Percentiles rank a stretch among this genome's conserved stretches.
Evolutionary conservation across 768 basidiomycete species (phyloP).

Genomic region (Tylopilus felleus): DNA sequence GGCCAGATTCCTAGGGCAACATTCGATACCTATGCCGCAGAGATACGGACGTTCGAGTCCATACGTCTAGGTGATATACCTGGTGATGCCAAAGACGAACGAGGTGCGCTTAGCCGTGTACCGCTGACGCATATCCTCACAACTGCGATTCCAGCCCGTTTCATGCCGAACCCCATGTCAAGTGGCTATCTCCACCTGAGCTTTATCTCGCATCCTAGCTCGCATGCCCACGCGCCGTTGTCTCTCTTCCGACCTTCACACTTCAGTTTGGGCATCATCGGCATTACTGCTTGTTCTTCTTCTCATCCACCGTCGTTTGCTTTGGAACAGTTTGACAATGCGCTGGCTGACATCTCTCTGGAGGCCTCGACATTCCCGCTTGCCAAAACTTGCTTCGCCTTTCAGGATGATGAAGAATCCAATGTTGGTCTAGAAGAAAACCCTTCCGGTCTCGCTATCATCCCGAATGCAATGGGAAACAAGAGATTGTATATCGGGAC

Average conservation of each 20-base stretch:
- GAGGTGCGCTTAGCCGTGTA: slow-evolving; percentile 45
- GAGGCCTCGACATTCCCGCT: slow-evolving; percentile 68
- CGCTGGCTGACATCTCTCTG: slow-evolving; percentile 65
- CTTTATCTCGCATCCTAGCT: slow-evolving; percentile 72
- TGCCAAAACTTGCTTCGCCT: slow-evolving; percentile 80
- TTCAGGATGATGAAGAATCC: slow-evolving; percentile 60
- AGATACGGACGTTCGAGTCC: slow-evolving; percentile 69
- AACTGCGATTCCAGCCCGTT: slow-evolving; percentile 54
- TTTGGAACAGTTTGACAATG: slow-evolving; percentile 62
- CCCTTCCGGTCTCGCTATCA: slow-evolving; percentile 65
- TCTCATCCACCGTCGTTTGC: slow-evolving; percentile 50
- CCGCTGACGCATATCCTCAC: background rate
- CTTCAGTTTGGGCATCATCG: slow-evolving; percentile 86
- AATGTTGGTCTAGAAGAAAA: slow-evolving; percentile 55
- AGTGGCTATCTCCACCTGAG: slow-evolving; percentile 80
- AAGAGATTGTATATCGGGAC: slow-evolving; percentile 87
- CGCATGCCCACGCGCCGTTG: slow-evolving; percentile 62
- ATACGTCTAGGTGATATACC: slow-evolving; percentile 83
- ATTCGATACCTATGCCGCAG: slow-evolving; percentile 71
- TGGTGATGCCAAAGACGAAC: slow-evolving; percentile 70
- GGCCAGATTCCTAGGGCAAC: slow-evolving; percentile 65
- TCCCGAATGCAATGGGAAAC: slow-evolving; percentile 84
- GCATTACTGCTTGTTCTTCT: slow-evolving; percentile 69
- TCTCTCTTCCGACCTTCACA: slow-evolving; percentile 75
- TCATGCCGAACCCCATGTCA: slow-evolving; percentile 74